These are phyloP conservation scores for Ceratonia siliqua DNA, from an alignment of 306 rosid species.

Conservation along the genomic window DNA sequence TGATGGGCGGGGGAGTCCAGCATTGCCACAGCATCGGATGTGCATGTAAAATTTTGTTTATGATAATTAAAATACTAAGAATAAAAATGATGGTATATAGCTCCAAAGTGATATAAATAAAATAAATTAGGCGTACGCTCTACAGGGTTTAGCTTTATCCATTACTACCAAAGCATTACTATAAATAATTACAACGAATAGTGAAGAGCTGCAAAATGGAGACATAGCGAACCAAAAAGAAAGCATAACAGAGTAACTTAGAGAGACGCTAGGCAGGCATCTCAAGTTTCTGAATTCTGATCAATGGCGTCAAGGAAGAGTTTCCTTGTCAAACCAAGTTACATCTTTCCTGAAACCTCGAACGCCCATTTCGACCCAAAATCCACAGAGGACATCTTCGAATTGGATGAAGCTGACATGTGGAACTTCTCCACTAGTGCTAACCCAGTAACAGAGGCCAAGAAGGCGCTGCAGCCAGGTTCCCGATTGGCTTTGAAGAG, in stretches of 20 bases:
- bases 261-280: background rate
- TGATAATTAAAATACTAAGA: too few relatives aligned
- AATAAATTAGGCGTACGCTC: too few relatives aligned
- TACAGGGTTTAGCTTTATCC: slow-evolving; percentile 35
- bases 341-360: slow-evolving; percentile 54
- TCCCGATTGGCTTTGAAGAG: slow-evolving; percentile 44
- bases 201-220: background rate
- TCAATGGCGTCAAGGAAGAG: slow-evolving; percentile 60
- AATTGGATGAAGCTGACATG: slow-evolving; percentile 69
- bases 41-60: too few relatives aligned
- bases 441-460: slow-evolving; percentile 5
- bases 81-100: too few relatives aligned
- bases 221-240: background rate
- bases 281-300: background rate
- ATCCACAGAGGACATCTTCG: slow-evolving; percentile 38
- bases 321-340: slow-evolving; percentile 42
- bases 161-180: background rate
- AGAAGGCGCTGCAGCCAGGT: slow-evolving; percentile 19
- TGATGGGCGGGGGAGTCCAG: slow-evolving; percentile 22
- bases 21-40: too few relatives aligned
- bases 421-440: slow-evolving; percentile 35
- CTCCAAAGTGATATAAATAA: too few relatives aligned
- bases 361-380: slow-evolving; percentile 14
- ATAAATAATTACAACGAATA: slow-evolving; percentile 8
- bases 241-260: background rate